Evolutionary conservation across 768 basidiomycete species (phyloP), one percentile per base, ranked within the genome.

Genomic region (Hebeloma cylindrosporum): DNA sequence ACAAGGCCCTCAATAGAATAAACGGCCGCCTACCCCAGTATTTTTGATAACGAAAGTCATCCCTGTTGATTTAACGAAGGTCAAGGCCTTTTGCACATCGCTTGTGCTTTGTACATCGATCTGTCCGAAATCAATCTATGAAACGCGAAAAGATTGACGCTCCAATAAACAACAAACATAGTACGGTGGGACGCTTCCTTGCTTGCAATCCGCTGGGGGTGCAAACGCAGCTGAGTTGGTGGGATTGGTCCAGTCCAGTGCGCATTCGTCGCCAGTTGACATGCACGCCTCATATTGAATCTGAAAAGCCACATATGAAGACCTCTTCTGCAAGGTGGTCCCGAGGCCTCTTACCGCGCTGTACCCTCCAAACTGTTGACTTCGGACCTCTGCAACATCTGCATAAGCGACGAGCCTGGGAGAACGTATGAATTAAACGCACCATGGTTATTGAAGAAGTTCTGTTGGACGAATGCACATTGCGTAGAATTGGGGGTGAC

Each of bases 31-130:
- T 53, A 75, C 73, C 23, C 76, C 76, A 13, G 75, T 75, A 48
- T 77, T 78, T 51, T 74, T 74, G 14, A 78, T 61, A 11, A 70
- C 69, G n/a, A 78, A 48, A 5, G 73, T 70, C 14, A 73, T 54
- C 7, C 56, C 50, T n/a, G 60, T 58, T 5, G 29, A 21, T 20
- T 37, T 38, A 13, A 51, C 50, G 43, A 63, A 62, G 10, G 37
- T 48, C 16, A 57, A 53, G 9, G 60, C 58, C 1, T 43, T 43
- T 9, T 56, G 29, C n/a, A 64, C 50, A 44, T 62, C 62, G 21
- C 39, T 25, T 18, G 47, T 32, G 5, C 20, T 26, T 14, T 44
- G 30, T 35, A 62, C 54, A 26, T 60, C 60, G 10, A 64, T 47
- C 62, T 64, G 34, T 18, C n/a, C n/a, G n/a, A 38, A 8, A 7